phyloP scores from a whole-genome alignment of 2,329 filamentous ascomycete species.

The Colletotrichum sp. region DNA sequence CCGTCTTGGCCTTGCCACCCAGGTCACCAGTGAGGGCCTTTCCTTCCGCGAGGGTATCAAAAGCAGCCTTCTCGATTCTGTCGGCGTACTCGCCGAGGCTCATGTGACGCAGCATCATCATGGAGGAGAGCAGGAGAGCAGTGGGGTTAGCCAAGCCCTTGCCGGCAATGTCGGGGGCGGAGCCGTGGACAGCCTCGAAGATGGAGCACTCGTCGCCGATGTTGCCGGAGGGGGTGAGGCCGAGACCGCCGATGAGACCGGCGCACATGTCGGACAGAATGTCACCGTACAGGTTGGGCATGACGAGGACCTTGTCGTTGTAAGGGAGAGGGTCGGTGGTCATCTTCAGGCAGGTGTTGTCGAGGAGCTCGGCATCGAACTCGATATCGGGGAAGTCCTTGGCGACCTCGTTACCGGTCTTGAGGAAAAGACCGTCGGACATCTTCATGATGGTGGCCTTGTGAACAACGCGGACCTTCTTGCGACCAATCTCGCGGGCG shows the following conservation, averaged over 20 bases:
- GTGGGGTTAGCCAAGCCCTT: slow-evolving; percentile 97
- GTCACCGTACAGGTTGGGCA: slow-evolving; percentile 98
- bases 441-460: slow-evolving; percentile 99
- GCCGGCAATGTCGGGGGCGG: slow-evolving; percentile 94
- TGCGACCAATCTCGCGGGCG: slow-evolving; percentile 89
- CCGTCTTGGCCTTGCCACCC: slow-evolving; percentile 93
- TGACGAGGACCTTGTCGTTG: slow-evolving; percentile 98
- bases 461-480: slow-evolving; percentile 97
- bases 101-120: slow-evolving; percentile 99
- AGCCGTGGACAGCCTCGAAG: slow-evolving; percentile 99
- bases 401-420: slow-evolving; percentile 80
- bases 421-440: slow-evolving; percentile 97
- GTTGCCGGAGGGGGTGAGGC: slow-evolving; percentile 96
- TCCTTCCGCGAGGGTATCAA: slow-evolving; percentile 93
- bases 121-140: slow-evolving; percentile 89
- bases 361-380: slow-evolving; percentile 96
- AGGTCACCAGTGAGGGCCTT: slow-evolving; percentile 96
- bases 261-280: slow-evolving; percentile 99
- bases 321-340: slow-evolving; percentile 94
- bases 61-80: slow-evolving; percentile 93
- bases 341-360: slow-evolving; percentile 99
- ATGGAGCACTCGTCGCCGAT: slow-evolving; percentile 99
- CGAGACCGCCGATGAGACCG: slow-evolving; percentile 95
- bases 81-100: slow-evolving; percentile 81
- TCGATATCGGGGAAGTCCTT: slow-evolving; percentile 97